Base-by-base conservation (phyloP, 805 yeast species). In the Wickerhamiella siamensis region DNA sequence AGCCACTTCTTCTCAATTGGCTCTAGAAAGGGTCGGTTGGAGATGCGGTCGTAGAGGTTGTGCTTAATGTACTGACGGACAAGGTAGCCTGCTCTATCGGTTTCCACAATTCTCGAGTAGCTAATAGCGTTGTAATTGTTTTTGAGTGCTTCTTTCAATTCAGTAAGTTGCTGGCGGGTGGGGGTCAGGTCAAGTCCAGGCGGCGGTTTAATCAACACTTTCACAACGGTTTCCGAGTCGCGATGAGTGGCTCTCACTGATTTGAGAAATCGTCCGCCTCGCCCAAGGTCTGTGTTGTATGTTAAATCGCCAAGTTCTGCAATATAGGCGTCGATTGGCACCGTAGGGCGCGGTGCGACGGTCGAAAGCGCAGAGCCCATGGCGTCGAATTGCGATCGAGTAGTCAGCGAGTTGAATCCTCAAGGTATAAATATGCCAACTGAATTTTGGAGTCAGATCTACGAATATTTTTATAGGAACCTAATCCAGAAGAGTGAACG, bases 291-390 rank as follows among this genome's bases (percentile, higher is more conserved):
- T 41, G 77, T 74, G 1, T 79, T 68, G 56, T 83, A 88, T 51
- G 83, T 88, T 32, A 81, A 68, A 46, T 77, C 75, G 19, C 75
- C 76, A 9, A 88, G 66, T 34, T 82, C 83, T 53, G 86, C 86
- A 22, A 88, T 73, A 51, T 87, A 88, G 1, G 96, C 87, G 18
- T 88, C 84, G 2, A 86, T 70, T 5, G 94, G 95, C 52, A 88
- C 83, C 1, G 95, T 83, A 3, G 94, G 86, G 2, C 94, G 77
- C 10, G 95, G 95, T 8, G 95, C 83, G 57, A 84, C 63, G 27
- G 83, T 66, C 1, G 96, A 87, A 46, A 88, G 64, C 56, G 81
- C 82, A 12, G 83, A 83, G 14, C 95, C 96, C 96, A 87, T 86
- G 4, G 10, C 19, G n/a, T n/a, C n/a, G n/a, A n/a, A n/a, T n/a